Base-by-base conservation (phyloP, 1,139 yeast species). In the Candida neerlandica region DNA sequence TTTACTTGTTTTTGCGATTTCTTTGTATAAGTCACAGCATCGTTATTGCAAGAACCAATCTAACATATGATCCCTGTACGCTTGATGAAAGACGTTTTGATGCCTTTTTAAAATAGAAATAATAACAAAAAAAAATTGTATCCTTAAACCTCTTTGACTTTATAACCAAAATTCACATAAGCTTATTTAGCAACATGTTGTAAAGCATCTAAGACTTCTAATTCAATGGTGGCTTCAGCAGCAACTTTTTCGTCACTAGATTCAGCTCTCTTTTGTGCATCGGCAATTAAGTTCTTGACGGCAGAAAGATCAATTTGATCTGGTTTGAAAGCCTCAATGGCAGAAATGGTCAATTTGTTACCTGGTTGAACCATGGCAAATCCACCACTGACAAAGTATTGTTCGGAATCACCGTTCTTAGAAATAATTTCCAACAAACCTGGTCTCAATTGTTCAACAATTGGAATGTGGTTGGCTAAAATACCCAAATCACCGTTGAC, bases 281-380 rank as follows among this genome's bases (percentile, higher is more conserved):
- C 98, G 55, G 94, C 84, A 67, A 91, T 82, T 70, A 89, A 85
- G 56, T 84, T 67, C 79, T 84, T 88, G 70, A 92, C 86, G 61
- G 90, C 84, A 60, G 86, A 89, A 46, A 85, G 77, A 55, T 94
- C 90, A 73, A 94, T 90, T 62, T 90, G 86, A 57, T 91, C 95
- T 65, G 96, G 82, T 69, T 95, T 89, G 78, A 85, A 90, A 41
- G 98, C 99, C 79, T 94, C 99, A 63, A 91, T 89, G 58, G 97
- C 96, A 69, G 95, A 88, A 73, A 94, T 86, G 67, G 90, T 85
- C 70, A 95, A 80, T 65, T 86, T 82, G 64, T 96, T 91, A 65
- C 92, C 96, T 72, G 97, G 98, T 71, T 90, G 94, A 56, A 95
- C 96, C 54, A 96, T 85, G 57, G 97, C 99, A 65, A 94, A 88